Evolutionary conservation across 169 alveolate species (phyloP), one percentile per base, ranked within the genome.

Genomic region (Eimeria zaria): DNA sequence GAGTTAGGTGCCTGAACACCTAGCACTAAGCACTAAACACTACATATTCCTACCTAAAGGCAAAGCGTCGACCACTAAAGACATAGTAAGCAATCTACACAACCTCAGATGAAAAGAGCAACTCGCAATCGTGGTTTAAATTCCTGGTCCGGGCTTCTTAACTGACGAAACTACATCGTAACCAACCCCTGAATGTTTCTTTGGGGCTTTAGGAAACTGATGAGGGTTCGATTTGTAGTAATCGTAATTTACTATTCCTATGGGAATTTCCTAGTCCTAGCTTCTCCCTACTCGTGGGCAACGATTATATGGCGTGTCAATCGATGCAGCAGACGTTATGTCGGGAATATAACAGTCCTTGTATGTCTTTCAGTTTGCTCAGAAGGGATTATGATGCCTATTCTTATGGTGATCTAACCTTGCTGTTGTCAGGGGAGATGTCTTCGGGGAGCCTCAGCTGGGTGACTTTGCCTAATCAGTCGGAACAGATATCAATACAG

Each of bases 371-470:
- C 5, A 9, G 7, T 73, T 41, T 7, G 51, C 20, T 36, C 39
- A 39, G 1, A 36, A 16, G 0, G n/a, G 53, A 33, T 71, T 71
- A 1, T 71, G 83, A 1, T 73, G 83, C 5, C 6, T 67, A 39
- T 39, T 14, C 55, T 39, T 30, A 18, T 36, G 30, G 60, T 69
- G 27, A 2, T 9, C 96, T 60, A 44, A 91, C 96, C 83, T 39
- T 64, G 48, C 91, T 78, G 2, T 48, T 64, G 33, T 91, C 96
- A 5, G 89, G 91, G 18, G 84, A 78, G 69, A 92, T 83, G 12
- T 81, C 93, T n/a, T 85, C 96, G 24, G 93, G 96, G 41, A 92
- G 87, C 76, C 93, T 73, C 30, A 92, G 78, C 88, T 92, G 96
- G 27, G 96, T 92, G 39, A 92, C 78, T 53, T 92, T 92, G 71